A percentile compares a stretch with the other conserved stretches of the same genome.
Conservation (phyloP, 129 eudicot genomes). For the Chrysanthemum makinoi region DNA sequence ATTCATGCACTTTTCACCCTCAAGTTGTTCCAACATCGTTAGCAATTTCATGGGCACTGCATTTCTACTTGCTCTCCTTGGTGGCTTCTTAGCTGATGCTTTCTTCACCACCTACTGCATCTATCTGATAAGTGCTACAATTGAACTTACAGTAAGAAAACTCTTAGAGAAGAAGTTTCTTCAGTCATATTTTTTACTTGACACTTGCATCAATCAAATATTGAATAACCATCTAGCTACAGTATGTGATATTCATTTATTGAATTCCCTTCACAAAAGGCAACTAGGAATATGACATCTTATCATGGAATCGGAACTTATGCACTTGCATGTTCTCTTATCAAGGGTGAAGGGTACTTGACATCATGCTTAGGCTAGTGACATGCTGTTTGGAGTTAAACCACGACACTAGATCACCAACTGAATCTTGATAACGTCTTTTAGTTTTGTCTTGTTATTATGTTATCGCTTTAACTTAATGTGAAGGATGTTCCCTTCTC, state of each 20-base stretch:
- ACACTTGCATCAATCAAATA: conserved; percentile 3
- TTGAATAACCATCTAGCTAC: neutral
- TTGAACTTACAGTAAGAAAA: conserved; percentile 62
- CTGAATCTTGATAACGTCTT: conserved; percentile 17
- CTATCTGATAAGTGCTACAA: conserved; percentile 67
- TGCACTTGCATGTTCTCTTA: conserved; percentile 2
- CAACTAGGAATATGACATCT: conserved; percentile 30
- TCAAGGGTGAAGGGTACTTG: conserved; percentile 21
- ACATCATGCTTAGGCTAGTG: conserved; percentile 28
- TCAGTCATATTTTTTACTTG: neutral
- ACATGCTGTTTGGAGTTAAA: conserved; percentile 15
- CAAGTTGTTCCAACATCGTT: conserved; percentile 71
- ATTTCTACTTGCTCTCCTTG: conserved; percentile 86
- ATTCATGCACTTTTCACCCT: conserved; percentile 83
- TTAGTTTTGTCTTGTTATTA: conserved; percentile 5
- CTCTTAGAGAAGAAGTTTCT: neutral
- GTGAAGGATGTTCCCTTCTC: neutral
- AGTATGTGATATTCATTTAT: conserved; percentile 8
- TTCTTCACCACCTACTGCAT: conserved; percentile 73
- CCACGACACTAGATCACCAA: conserved; percentile 7
- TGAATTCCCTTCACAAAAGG: conserved; percentile 33
- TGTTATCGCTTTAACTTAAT: neutral
- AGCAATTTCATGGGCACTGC: conserved; percentile 95
- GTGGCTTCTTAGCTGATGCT: conserved; percentile 88
- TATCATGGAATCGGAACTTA: conserved; percentile 12